phyloP scores from a whole-genome alignment of 1,139 yeast species.

The Spencermartinsiella ligniputridi region DNA sequence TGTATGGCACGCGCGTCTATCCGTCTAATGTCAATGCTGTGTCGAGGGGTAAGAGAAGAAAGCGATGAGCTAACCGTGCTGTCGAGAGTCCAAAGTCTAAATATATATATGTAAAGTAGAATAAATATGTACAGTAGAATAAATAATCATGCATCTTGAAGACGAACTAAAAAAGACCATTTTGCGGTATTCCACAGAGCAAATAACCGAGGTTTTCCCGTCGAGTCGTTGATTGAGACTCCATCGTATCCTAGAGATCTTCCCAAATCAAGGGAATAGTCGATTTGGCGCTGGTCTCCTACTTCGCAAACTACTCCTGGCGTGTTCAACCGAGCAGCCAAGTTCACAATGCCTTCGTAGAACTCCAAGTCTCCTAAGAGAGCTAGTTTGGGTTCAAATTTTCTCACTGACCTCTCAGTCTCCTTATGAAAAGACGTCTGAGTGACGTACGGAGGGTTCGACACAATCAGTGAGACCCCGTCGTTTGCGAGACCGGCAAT shows the following conservation, averaged over 20 bases:
- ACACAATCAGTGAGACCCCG: conserved; percentile 50
- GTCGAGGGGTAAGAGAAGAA: conserved; percentile 26
- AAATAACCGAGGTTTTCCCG: conserved; percentile 34
- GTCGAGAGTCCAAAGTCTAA: not conserved
- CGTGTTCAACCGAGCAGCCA: conserved; percentile 40
- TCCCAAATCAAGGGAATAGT: conserved; percentile 17
- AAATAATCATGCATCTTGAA: conserved; percentile 1
- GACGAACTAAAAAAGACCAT: conserved; percentile 19
- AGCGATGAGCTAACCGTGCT: conserved; percentile 12
- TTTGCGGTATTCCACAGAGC: conserved; percentile 30
- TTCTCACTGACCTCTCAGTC: conserved; percentile 56
- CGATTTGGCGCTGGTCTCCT: conserved; percentile 37
- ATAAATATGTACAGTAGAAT: no score
- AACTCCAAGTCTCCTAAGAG: conserved; percentile 72
- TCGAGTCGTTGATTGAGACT: conserved; percentile 30
- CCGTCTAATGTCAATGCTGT: conserved; percentile 55
- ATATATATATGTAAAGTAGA: no score
- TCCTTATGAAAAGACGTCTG: conserved; percentile 37
- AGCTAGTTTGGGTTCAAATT: conserved; percentile 74
- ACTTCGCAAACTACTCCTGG: conserved; percentile 45
- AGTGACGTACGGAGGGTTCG: conserved; percentile 91
- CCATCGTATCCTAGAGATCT: conserved; percentile 29
- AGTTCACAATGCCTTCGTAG: conserved; percentile 51
- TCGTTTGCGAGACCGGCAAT: conserved; percentile 8
- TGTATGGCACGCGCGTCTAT: conserved; percentile 74